A percentile compares a stretch with the other conserved stretches of the same genome.
These are phyloP conservation scores for Haplosporangium sp. DNA, from an alignment of 371 early-diverging fungal species.

Conservation along the genomic window DNA sequence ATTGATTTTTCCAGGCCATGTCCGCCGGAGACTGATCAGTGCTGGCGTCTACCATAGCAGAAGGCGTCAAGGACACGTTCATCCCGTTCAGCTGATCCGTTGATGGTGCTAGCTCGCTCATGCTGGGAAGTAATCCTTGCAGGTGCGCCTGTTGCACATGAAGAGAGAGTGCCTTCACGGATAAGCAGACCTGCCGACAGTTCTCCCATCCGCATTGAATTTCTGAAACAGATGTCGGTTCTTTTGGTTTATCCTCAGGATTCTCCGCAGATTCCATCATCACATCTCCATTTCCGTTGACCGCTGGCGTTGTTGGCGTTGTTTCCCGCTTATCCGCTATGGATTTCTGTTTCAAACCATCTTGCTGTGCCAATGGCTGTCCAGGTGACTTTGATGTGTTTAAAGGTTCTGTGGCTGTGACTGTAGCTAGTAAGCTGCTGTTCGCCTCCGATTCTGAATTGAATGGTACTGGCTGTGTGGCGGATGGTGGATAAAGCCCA, in stretches of 20 bases:
- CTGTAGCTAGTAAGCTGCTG: background rate
- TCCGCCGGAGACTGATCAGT: background rate
- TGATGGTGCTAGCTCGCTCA: too few relatives aligned
- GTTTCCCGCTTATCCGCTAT: too few relatives aligned
- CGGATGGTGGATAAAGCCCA: conserved; percentile 22
- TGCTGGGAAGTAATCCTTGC: too few relatives aligned
- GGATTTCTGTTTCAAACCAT: too few relatives aligned
- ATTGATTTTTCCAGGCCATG: conserved; percentile 4
- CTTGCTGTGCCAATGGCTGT: too few relatives aligned
- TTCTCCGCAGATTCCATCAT: conserved; percentile 1
- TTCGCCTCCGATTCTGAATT: too few relatives aligned
- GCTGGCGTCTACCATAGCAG: background rate
- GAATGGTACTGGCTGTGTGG: too few relatives aligned
- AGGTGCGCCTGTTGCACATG: conserved; percentile 32
- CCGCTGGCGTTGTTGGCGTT: too few relatives aligned
- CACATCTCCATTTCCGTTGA: conserved; percentile 13
- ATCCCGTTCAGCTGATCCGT: too few relatives aligned
- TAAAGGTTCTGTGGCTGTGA: background rate
- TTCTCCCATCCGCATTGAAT: conserved; percentile 28
- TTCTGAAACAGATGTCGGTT: background rate
- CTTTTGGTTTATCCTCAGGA: background rate
- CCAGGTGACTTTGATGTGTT: too few relatives aligned
- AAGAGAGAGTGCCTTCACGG: conserved; percentile 15
- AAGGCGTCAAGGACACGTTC: background rate
- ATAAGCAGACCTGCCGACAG: conserved; percentile 12